A percentile compares a stretch with the other conserved stretches of the same genome.
phyloP scores from a whole-genome alignment of 2,329 filamentous ascomycete genomes.

The Neoscytalidium dimidiatum region DNA sequence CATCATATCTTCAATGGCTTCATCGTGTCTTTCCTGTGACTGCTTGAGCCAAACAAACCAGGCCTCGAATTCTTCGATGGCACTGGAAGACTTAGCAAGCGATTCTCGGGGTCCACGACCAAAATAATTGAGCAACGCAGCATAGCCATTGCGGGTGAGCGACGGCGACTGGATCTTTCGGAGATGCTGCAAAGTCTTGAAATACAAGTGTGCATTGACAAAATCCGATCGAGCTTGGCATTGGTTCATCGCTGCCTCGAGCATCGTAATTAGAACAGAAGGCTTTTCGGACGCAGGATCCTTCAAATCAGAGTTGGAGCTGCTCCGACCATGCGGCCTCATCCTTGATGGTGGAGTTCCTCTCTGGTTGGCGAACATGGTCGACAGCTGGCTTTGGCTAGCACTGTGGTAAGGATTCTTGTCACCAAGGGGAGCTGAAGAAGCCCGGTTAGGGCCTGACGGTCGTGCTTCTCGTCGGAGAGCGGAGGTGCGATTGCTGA shows the following conservation, averaged over 20 bases:
- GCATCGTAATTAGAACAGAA: constrained; percentile 67
- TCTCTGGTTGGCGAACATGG: constrained; percentile 40
- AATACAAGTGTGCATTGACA: constrained; percentile 80
- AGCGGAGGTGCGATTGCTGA: constrained; percentile 68
- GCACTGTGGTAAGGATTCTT: constrained; percentile 53
- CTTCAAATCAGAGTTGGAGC: constrained; percentile 32
- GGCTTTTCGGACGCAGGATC: constrained; percentile 40
- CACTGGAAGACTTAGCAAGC: constrained; percentile 68
- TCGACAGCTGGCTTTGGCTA: constrained; percentile 40
- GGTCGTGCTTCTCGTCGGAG: constrained; percentile 37
- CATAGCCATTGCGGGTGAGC: constrained; percentile 67
- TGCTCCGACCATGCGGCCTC: constrained; percentile 38
- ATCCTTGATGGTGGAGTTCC: constrained; percentile 33
- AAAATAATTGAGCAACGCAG: constrained; percentile 73
- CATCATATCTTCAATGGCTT: constrained; percentile 73
- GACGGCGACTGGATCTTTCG: constrained; percentile 62
- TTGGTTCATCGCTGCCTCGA: constrained; percentile 73
- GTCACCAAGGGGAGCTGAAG: constrained; percentile 37
- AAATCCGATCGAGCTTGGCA: constrained; percentile 81
- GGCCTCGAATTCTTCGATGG: constrained; percentile 76
- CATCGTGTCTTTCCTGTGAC: constrained; percentile 76
- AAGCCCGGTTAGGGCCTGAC: constrained; percentile 24
- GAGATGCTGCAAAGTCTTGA: constrained; percentile 77
- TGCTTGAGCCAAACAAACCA: constrained; percentile 85
- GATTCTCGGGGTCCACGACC: constrained; percentile 70